Base-by-base conservation (phyloP, 176 grass and related monocot species). In the Pontederia crassipes region DNA sequence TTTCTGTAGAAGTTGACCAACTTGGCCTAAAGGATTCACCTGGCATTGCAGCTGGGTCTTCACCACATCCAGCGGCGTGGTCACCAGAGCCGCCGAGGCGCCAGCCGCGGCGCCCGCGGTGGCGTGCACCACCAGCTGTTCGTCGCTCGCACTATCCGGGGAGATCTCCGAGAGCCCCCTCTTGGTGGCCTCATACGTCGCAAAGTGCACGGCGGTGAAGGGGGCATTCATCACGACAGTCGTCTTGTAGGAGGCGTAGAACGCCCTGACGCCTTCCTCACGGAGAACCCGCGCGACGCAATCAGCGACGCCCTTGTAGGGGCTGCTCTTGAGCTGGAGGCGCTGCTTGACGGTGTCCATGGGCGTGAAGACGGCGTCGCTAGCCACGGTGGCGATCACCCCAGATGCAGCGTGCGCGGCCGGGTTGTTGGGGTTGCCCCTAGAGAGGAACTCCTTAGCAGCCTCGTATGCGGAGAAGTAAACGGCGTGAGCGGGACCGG, bases 261-360 rank as follows among this genome's bases (percentile, higher is more conserved):
- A 69, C 29, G 66, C 66, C 53, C 66, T 45, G 35, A 69, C 8
- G 11, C 66, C 66, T 46, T 69, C 66, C 53, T 69, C 66, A 11
- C 66, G 29, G 28, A 69, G 35, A 3, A 69, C 66, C 32, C 53
- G 55, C 28, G 32, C 14, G 66, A 69, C 53, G 66, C 66, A 69
- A 28, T 69, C 66, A 35, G 54, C 14, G 35, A 69, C 66, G n/a
- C 66, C 66, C 53, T 69, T 69, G 66, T 69, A 69, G 32, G 66
- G 66, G 13, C 66, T 69, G 53, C 66, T 57, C 53, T 56, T 69
- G 50, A 69, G 53, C 52, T 69, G 66, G 11, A 69, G 53, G 10
- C 66, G 52, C 66, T 69, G 66, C 66, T 69, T 69, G n/a, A 69
- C 66, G 15, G 66, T 69, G 52, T 69, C 66, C 66, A 69, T 69